phyloP scores from a whole-genome alignment of 2,329 filamentous ascomycete species.

The Lecanosticta acicola region DNA sequence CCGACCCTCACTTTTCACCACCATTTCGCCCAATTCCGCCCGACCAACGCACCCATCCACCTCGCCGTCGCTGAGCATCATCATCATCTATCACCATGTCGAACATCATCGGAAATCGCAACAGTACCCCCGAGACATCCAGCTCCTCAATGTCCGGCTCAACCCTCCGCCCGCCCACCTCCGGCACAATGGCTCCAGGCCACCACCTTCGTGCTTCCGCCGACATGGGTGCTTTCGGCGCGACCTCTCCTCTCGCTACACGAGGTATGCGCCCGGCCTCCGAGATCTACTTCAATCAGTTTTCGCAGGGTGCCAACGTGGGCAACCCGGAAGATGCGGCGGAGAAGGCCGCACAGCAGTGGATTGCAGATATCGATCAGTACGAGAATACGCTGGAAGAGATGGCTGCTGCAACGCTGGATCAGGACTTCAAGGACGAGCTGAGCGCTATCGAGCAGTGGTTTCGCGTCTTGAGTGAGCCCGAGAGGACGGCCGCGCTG shows the following conservation, averaged over 20 bases:
- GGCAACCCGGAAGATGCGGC: constrained; percentile 73
- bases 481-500: constrained; percentile 87
- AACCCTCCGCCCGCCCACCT: constrained; percentile 66
- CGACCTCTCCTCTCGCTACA: constrained; percentile 60
- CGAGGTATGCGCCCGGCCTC: constrained; percentile 86
- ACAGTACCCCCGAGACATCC: constrained; percentile 91
- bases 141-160: constrained; percentile 65
- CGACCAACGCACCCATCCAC: constrained; percentile 5
- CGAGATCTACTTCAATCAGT: constrained; percentile 81
- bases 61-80: neutral
- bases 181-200: constrained; percentile 57
- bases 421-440: constrained; percentile 99
- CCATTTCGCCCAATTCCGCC: neutral
- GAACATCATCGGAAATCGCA: constrained; percentile 65
- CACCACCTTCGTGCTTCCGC: constrained; percentile 91
- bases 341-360: constrained; percentile 93
- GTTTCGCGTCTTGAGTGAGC: constrained; percentile 96
- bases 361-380: constrained; percentile 98
- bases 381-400: constrained; percentile 98
- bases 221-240: constrained; percentile 79
- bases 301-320: constrained; percentile 62
- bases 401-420: constrained; percentile 96
- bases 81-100: constrained; percentile 36
- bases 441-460: constrained; percentile 98
- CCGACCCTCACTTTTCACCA: neutral